Percentiles rank a stretch among this genome's conserved stretches.
Evolutionary conservation across 345 rosid genomes (phyloP).

Genomic region (Salix koriyanagi): DNA sequence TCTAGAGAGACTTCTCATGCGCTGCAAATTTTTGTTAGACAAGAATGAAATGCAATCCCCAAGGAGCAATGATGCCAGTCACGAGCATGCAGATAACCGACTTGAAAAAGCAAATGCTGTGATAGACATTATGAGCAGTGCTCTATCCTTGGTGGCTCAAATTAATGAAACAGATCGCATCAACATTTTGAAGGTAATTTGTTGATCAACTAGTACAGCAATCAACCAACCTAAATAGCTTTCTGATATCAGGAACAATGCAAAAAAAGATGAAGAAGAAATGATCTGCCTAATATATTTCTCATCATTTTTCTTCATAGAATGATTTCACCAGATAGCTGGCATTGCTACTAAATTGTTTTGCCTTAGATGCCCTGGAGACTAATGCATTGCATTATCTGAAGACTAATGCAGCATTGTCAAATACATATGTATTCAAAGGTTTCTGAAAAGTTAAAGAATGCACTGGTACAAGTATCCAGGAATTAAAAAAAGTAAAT

Average conservation of each 20-base stretch:
- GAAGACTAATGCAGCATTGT: too few species aligned
- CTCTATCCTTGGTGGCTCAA: conserved; percentile 77
- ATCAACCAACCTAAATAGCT: background rate
- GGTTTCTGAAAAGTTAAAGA: background rate
- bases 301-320: background rate
- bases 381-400: background rate
- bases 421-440: background rate
- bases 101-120: conserved; percentile 94
- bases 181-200: conserved; percentile 87
- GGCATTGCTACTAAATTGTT: background rate
- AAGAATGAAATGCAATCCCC: conserved; percentile 70
- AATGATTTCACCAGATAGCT: background rate
- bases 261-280: background rate
- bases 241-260: background rate
- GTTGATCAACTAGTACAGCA: conserved; percentile 2
- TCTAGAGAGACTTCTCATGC: conserved; percentile 94
- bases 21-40: conserved; percentile 85
- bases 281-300: background rate
- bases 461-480: background rate
- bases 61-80: conserved; percentile 36
- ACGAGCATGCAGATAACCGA: conserved; percentile 44
- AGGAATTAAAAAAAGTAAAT: background rate
- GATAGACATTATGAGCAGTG: conserved; percentile 90
- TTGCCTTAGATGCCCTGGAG: background rate
- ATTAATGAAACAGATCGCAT: conserved; percentile 86